Evolutionary conservation across 2,329 filamentous ascomycete species (phyloP), one percentile per base, ranked within the genome.

Genomic region (Arachnomyces sp.): DNA sequence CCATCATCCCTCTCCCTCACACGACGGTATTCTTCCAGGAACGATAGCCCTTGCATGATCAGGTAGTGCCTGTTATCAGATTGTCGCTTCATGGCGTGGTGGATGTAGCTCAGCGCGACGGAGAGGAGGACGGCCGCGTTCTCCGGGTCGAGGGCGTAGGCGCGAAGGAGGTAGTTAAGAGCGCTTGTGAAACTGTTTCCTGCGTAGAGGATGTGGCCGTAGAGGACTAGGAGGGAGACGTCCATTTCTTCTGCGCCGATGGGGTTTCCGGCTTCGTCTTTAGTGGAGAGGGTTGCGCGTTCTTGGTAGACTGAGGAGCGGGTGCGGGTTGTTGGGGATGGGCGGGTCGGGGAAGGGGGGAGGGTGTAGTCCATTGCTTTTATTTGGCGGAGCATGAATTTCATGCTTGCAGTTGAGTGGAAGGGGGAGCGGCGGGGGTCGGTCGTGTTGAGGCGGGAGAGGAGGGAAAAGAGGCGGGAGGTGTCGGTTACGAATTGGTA

Each of bases 341-440:
- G 47, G 4, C 47, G 43, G 17, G 71, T 65, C 11, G 72, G 66
- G 11, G 74, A 69, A 2, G 70, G 67, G 2, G 64, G 69, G 33
- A 82, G 68, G 3, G 84, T 70, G 47, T 76, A 82, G 61, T 98
- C 92, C 68, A 94, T 85, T 3, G 80, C 79, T 61, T 94, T 93
- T 63, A 98, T 86, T 63, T 94, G 87, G 3, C 92, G 81, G 43
- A 95, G 72, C 53, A 96, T 80, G 56, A 86, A 94, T 60, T 96
- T 96, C 61, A 95, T 88, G 14, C 83, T 82, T 0, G 86, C 82
- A 0, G 86, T 84, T 2, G 83, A 82, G 38, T 82, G 82, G 61
- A 90, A 95, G 71, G 83, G 51, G 2, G 63, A 64, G 41, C 57
- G 60, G 17, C 55, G 58, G 14, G 82, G 78, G 11, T 85, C 81